These are phyloP conservation scores for Cryptococcus sp. DNA, from an alignment of 1,284 basidiomycete species.

Conservation along the genomic window DNA sequence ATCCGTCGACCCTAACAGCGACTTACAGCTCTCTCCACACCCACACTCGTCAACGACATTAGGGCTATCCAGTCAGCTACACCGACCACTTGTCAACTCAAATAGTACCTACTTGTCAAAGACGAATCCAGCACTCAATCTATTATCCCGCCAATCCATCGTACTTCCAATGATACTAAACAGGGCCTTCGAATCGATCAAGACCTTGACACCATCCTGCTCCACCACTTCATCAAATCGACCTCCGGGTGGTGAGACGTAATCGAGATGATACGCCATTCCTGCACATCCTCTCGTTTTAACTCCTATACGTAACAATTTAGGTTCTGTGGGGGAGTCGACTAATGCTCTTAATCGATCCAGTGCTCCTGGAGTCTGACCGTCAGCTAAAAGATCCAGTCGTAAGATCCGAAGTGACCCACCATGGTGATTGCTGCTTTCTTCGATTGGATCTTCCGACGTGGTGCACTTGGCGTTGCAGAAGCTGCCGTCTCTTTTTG, in stretches of 20 bases:
- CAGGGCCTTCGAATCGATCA: constrained; percentile 95
- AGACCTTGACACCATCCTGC: constrained; percentile 86
- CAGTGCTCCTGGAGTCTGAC: constrained; percentile 77
- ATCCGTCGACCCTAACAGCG: too few species aligned
- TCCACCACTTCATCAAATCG: constrained; percentile 98
- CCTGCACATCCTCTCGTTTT: constrained; percentile 99
- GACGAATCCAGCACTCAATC: constrained; percentile 57
- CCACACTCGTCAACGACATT: constrained; percentile 46
- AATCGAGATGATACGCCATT: constrained; percentile 94
- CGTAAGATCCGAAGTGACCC: constrained; percentile 40
- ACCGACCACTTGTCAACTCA: neutral
- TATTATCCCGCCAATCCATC: constrained; percentile 98
- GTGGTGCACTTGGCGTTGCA: constrained; percentile 1
- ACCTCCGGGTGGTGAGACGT: constrained; percentile 76
- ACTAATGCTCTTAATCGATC: constrained; percentile 65
- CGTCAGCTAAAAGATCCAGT: neutral
- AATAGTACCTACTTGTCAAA: constrained; percentile 41
- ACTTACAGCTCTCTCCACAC: constrained; percentile 45
- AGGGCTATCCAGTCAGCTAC: constrained; percentile 20
- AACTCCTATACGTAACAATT: constrained; percentile 90
- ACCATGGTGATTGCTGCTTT: constrained; percentile 82
- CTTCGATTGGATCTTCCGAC: constrained; percentile 56
- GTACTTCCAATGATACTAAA: constrained; percentile 97
- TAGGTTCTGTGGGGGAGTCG: constrained; percentile 55
- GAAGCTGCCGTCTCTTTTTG: constrained; percentile 12